Percentiles rank a stretch among this genome's conserved stretches.
phyloP scores from a whole-genome alignment of 2,329 filamentous ascomycete genomes.

The Penicillium sp. region DNA sequence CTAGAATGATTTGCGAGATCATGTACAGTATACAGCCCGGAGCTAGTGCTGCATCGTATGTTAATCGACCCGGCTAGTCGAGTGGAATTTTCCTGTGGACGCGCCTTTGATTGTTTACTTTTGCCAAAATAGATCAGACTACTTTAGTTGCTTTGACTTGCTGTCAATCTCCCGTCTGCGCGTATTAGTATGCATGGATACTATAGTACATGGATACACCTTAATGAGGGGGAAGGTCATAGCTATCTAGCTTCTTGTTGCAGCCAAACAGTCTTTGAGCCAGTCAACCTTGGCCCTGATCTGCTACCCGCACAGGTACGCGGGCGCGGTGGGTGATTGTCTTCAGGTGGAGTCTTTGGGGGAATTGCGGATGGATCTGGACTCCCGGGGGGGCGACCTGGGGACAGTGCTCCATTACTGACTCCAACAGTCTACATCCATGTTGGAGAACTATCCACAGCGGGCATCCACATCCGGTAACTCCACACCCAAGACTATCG shows the following conservation, averaged over 20 bases:
- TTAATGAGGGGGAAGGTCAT: slow-evolving; percentile 1
- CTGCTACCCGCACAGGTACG: slow-evolving; percentile 18
- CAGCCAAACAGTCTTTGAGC: slow-evolving; percentile 2
- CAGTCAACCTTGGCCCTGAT: slow-evolving; percentile 10
- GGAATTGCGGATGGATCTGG: background rate
- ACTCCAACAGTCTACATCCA: background rate
- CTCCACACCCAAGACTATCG: slow-evolving; percentile 8
- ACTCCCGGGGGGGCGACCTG: too few relatives aligned
- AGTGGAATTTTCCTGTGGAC: background rate
- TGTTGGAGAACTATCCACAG: background rate
- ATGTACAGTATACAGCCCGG: background rate
- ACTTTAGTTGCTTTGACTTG: background rate
- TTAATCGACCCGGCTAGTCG: background rate
- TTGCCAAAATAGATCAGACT: background rate
- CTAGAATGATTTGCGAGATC: background rate
- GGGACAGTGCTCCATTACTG: background rate
- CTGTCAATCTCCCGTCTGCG: slow-evolving; percentile 5
- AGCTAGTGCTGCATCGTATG: background rate
- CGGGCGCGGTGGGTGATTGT: slow-evolving; percentile 1
- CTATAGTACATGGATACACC: background rate
- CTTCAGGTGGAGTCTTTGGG: background rate
- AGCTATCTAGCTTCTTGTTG: background rate
- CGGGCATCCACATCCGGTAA: background rate
- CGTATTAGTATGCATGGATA: background rate
- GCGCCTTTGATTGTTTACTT: background rate